Evolutionary conservation across 495 filamentous ascomycete genomes (phyloP), one percentile per base, ranked within the genome.

Genomic region (Filosporella fistucella): DNA sequence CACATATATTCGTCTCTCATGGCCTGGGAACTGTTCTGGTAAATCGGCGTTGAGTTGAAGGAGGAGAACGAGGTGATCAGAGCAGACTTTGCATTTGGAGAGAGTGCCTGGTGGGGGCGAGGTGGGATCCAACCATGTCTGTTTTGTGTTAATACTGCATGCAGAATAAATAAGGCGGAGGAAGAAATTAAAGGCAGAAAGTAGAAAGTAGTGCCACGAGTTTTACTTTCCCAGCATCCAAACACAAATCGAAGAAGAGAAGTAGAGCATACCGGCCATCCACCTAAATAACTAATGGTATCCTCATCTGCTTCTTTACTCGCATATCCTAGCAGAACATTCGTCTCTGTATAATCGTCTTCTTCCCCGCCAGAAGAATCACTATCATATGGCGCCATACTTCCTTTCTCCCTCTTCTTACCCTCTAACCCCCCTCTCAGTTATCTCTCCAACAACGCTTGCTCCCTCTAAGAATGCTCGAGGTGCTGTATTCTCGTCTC

Each of bases 1-100:
- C 10, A 97, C 68, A 57, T 96, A 96, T 30, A 97, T 60, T 35
- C 91, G 77, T 43, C 93, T 70, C 60, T 96, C 89, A 61, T 97
- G 84, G 20, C 80, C 80, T 16, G 87, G 86, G 61, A 94, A 95
- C 28, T 78, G 72, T 29, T 94, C 85, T 16, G 88, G 90, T 29
- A 99, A 72, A 51, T 95, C 90, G 57, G 82, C 91, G 66, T 99
- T 88, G 34, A 99, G 73, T 64, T 97, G 89, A 33, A 99, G 77
- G 11, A 97, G 77, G 3, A 96, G 74, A 0, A 81, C 74, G 83
- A 96, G 90, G 32, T 88, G 64, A 24, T 77, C 75, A 47, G 89
- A 89, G 76, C 93, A 99, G 54, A 86, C 76, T 65, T 86, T 91
- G 71, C 93, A 99, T 68, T 81, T 85, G 25, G 85, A 89, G 4